These are phyloP conservation scores for Aspergillus sparsus DNA, from an alignment of 495 filamentous ascomycete species.

Conservation along the genomic window DNA sequence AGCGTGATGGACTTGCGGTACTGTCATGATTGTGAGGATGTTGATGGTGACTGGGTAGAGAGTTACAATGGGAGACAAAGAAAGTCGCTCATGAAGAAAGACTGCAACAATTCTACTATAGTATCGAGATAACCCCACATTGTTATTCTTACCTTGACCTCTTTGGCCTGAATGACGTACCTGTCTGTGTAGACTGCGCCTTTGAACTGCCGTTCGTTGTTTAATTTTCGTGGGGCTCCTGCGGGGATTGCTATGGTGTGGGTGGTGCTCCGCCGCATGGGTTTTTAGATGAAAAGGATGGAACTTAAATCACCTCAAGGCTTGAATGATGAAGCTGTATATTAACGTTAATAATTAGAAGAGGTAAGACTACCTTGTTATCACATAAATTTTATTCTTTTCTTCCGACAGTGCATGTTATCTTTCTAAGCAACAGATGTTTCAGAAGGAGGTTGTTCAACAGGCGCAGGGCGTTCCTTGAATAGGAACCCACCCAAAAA, in stretches of 20 bases:
- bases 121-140: background rate
- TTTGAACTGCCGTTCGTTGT: background rate
- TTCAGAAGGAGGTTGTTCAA: background rate
- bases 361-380: too few species aligned
- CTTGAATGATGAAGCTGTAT: too few species aligned
- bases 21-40: slow-evolving; percentile 26
- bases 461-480: background rate
- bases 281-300: too few species aligned
- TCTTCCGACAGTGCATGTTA: background rate
- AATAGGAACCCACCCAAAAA: slow-evolving; percentile 25
- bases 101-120: background rate
- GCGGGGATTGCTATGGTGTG: slow-evolving; percentile 21
- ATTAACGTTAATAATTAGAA: too few species aligned
- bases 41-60: background rate
- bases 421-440: background rate
- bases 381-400: background rate
- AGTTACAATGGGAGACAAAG: background rate
- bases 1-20: slow-evolving; percentile 29
- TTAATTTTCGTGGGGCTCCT: slow-evolving; percentile 27
- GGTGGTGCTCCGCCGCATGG: background rate
- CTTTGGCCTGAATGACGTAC: background rate
- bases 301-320: too few species aligned
- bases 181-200: background rate
- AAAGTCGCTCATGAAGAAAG: background rate
- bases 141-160: background rate